These are phyloP conservation scores for Salicornia ramosissima DNA, from an alignment of 148 eudicot genomes.

Conservation along the genomic window DNA sequence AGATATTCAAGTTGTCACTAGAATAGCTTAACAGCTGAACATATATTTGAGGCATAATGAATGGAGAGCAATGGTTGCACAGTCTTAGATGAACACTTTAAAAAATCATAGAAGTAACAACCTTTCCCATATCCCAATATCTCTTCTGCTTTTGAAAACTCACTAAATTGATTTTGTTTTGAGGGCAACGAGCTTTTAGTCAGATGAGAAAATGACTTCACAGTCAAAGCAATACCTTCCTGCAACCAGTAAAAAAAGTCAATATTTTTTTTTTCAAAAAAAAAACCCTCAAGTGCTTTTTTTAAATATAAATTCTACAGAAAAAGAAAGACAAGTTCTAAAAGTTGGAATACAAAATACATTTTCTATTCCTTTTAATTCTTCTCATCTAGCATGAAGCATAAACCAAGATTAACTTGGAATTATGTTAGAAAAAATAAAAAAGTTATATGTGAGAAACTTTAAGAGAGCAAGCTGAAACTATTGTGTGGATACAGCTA, in stretches of 20 bases:
- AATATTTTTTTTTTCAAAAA: no score
- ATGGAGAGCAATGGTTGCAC: not conserved
- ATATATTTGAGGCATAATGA: not conserved
- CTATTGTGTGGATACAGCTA: no score
- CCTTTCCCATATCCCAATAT: slow-evolving; percentile 83
- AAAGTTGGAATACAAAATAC: not conserved
- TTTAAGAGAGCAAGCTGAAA: no score
- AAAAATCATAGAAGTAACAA: slow-evolving; percentile 20
- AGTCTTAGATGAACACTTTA: not conserved
- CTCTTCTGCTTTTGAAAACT: slow-evolving; percentile 62
- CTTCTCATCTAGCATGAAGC: no score
- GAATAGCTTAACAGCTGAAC: not conserved
- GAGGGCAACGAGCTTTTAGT: slow-evolving; percentile 36
- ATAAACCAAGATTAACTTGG: no score
- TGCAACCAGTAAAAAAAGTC: slow-evolving; percentile 42
- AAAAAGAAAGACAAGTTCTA: not conserved
- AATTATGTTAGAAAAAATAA: no score
- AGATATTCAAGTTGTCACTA: not conserved
- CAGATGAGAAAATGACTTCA: slow-evolving; percentile 62
- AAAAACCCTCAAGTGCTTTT: not conserved
- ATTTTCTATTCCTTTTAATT: no score
- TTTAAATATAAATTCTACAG: not conserved
- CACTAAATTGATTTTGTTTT: slow-evolving; percentile 33
- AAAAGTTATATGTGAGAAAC: no score
- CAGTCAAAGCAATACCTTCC: slow-evolving; percentile 67